phyloP scores from a whole-genome alignment of 345 rosid species.

The Gossypioides kirkii region DNA sequence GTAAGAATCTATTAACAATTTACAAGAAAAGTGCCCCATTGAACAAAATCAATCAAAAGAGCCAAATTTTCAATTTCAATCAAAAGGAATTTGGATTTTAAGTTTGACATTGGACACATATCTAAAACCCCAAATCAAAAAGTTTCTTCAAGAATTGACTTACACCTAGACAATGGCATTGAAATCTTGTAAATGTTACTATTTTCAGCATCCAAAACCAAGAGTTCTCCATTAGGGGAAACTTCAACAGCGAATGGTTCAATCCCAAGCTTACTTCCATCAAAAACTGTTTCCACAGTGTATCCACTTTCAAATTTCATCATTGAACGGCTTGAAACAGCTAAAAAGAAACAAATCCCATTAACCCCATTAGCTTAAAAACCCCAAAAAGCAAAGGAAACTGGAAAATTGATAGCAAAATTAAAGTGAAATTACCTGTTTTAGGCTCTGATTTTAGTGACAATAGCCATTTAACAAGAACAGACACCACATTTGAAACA shows the following conservation, averaged over 20 bases:
- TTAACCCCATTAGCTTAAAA: constrained; percentile 14
- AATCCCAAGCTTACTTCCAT: constrained; percentile 90
- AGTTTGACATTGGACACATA: neutral
- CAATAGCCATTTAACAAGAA: constrained; percentile 85
- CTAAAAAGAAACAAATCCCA: constrained; percentile 30
- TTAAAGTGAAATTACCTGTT: constrained; percentile 43
- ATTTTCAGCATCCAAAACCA: constrained; percentile 78
- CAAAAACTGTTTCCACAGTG: constrained; percentile 91
- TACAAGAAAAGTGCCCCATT: constrained; percentile 4
- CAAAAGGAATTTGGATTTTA: neutral
- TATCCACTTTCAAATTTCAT: constrained; percentile 94
- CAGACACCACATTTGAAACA: constrained; percentile 73
- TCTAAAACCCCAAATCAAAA: neutral
- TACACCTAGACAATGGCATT: constrained; percentile 76
- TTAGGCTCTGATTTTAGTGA: constrained; percentile 63
- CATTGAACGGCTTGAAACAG: constrained; percentile 77
- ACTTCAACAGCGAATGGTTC: constrained; percentile 74
- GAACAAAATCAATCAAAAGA: neutral
- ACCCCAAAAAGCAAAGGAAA: neutral
- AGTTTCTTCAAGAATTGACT: constrained; percentile 24
- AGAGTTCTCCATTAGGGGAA: constrained; percentile 73
- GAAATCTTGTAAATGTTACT: constrained; percentile 86
- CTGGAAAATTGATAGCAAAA: constrained; percentile 8
- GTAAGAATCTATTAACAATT: constrained; percentile 13
- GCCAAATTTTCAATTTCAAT: neutral